Percentiles rank a stretch among this genome's conserved stretches.
Conservation (phyloP, 257 asterid species). For the Solanum pinnatisectum region DNA sequence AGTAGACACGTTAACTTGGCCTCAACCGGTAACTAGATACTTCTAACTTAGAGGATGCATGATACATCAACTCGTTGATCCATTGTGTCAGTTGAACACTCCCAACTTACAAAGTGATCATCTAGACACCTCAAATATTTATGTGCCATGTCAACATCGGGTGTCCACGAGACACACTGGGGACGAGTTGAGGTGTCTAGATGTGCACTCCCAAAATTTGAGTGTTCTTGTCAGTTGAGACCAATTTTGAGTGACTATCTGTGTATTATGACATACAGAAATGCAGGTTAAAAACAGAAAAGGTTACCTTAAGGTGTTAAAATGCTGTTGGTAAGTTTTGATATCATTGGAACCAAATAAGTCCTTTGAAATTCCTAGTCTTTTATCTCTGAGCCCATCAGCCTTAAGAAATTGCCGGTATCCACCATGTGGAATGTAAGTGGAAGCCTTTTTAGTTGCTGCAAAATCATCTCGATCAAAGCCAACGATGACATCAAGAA, state of each 20-base stretch:
- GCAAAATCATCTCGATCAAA: constrained; percentile 24
- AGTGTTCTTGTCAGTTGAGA: not conserved
- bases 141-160: not conserved
- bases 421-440: constrained; percentile 31
- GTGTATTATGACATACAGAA: not conserved
- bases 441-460: constrained; percentile 19
- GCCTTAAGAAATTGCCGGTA: constrained; percentile 30
- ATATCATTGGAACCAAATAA: not conserved
- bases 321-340: not conserved
- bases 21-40: not conserved
- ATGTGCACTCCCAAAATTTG: not conserved
- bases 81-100: not conserved
- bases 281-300: not conserved
- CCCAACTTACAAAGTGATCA: not conserved
- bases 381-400: constrained; percentile 34
- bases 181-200: not conserved
- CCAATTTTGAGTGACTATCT: not conserved
- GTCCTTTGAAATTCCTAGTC: constrained; percentile 25
- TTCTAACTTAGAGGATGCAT: not conserved
- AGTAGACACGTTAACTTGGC: not conserved
- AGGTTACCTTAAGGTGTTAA: not conserved
- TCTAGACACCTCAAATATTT: not conserved
- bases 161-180: not conserved
- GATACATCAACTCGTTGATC: not conserved
- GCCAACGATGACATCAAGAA: constrained; percentile 40